Conservation (phyloP, 2,329 filamentous ascomycete genomes). For the Colletotrichum shisoi region DNA sequence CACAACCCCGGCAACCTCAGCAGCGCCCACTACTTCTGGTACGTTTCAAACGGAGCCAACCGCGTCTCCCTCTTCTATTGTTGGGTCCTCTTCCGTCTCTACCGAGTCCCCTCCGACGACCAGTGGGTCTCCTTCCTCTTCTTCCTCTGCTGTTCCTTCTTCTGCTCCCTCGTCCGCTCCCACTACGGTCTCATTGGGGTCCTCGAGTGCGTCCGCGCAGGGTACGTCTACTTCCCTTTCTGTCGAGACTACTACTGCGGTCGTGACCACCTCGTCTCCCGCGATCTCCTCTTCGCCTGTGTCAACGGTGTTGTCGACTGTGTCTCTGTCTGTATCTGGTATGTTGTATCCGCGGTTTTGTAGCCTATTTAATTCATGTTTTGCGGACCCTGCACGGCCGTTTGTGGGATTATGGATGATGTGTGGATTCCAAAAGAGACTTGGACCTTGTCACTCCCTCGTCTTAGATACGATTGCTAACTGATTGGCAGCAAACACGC, state of each 20-base stretch:
- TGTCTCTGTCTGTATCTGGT: slow-evolving; percentile 34
- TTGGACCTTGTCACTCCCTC: not conserved
- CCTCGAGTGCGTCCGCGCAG: slow-evolving; percentile 38
- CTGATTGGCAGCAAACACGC: slow-evolving; percentile 40
- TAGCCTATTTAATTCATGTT: slow-evolving; percentile 25
- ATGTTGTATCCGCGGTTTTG: slow-evolving; percentile 36
- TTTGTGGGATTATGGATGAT: slow-evolving; percentile 1
- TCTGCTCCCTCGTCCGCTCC: slow-evolving; percentile 43
- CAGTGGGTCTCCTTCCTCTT: slow-evolving; percentile 40
- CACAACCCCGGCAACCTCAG: slow-evolving; percentile 43
- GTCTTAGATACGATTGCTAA: slow-evolving; percentile 8
- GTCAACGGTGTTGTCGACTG: not conserved
- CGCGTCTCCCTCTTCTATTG: slow-evolving; percentile 43
- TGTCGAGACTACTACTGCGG: slow-evolving; percentile 38
- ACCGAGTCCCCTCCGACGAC: slow-evolving; percentile 37
- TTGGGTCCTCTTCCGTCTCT: slow-evolving; percentile 45
- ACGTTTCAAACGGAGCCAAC: slow-evolving; percentile 39
- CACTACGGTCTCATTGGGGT: slow-evolving; percentile 37
- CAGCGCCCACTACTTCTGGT: slow-evolving; percentile 46
- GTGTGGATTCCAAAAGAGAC: not conserved
- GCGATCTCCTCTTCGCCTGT: slow-evolving; percentile 27
- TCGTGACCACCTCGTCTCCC: slow-evolving; percentile 37
- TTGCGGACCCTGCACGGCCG: slow-evolving; percentile 16
- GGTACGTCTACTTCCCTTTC: slow-evolving; percentile 41
- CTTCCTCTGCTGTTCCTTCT: slow-evolving; percentile 43